These are phyloP conservation scores for Arthroderma sp. DNA, from an alignment of 2,329 filamentous ascomycete species.

Conservation along the genomic window DNA sequence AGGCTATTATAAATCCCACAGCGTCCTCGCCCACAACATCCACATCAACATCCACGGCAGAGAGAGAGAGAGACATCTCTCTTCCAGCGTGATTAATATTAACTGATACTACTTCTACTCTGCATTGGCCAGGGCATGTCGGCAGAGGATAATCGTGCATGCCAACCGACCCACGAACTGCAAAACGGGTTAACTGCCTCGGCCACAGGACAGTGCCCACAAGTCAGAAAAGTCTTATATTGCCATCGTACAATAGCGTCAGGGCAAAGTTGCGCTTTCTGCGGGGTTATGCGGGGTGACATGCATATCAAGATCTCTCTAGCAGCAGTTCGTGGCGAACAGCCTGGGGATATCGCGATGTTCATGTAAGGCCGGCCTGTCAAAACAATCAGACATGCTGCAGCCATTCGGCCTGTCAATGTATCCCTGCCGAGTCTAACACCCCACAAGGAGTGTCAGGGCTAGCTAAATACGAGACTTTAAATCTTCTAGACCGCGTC, in stretches of 20 bases:
- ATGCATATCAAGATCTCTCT: not conserved
- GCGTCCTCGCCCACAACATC: too few relatives aligned
- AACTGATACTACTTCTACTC: not conserved
- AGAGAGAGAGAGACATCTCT: not conserved
- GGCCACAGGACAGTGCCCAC: not conserved
- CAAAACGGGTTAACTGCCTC: too few relatives aligned
- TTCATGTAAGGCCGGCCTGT: not conserved
- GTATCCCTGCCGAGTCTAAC: not conserved
- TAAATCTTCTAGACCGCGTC: slow-evolving; percentile 1
- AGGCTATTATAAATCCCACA: not conserved
- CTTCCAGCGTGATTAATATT: not conserved
- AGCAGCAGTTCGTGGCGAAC: not conserved
- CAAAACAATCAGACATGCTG: not conserved
- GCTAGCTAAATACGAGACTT: slow-evolving; percentile 1
- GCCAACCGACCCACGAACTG: not conserved
- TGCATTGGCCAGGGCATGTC: too few relatives aligned
- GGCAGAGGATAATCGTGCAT: not conserved
- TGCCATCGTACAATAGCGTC: not conserved
- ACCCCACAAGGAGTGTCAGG: not conserved
- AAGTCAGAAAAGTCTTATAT: not conserved
- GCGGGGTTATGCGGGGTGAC: not conserved
- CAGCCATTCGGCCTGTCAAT: not conserved
- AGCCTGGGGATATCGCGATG: not conserved
- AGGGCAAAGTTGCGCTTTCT: not conserved
- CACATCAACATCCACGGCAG: not conserved